These are phyloP conservation scores for Maudiozyma bulderi DNA, from an alignment of 805 yeast genomes.

Conservation along the genomic window DNA sequence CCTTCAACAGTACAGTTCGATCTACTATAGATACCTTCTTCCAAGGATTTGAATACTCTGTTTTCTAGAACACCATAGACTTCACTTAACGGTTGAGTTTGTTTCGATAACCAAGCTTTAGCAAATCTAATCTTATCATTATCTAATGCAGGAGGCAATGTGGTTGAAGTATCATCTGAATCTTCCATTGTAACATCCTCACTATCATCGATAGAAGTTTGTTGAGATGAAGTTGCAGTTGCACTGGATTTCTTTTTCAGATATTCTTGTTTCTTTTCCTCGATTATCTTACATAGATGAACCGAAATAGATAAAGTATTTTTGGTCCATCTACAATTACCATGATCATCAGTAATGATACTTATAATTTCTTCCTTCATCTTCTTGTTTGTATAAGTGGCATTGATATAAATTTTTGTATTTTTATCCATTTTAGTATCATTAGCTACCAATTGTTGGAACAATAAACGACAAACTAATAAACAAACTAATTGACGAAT, in stretches of 20 bases:
- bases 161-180: constrained; percentile 1
- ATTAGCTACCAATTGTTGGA: constrained; percentile 51
- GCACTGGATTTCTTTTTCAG: neutral
- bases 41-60: constrained; percentile 46
- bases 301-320: constrained; percentile 64
- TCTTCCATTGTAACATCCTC: constrained; percentile 9
- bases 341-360: constrained; percentile 75
- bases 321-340: constrained; percentile 84
- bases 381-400: constrained; percentile 32
- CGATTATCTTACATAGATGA: constrained; percentile 31
- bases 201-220: constrained; percentile 2
- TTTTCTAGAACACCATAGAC: constrained; percentile 70
- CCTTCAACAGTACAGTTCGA: constrained; percentile 32
- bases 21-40: constrained; percentile 29
- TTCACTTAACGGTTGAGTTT: constrained; percentile 73
- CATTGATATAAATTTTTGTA: constrained; percentile 30
- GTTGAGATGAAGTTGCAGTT: neutral
- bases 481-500: constrained; percentile 76
- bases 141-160: constrained; percentile 19
- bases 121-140: constrained; percentile 40
- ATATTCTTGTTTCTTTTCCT: constrained; percentile 22
- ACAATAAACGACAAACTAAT: constrained; percentile 61
- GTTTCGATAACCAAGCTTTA: constrained; percentile 72
- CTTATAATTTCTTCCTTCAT: constrained; percentile 67
- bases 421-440: constrained; percentile 22